phyloP scores from a whole-genome alignment of 2,329 filamentous ascomycete genomes.

The Claviceps cyperi region DNA sequence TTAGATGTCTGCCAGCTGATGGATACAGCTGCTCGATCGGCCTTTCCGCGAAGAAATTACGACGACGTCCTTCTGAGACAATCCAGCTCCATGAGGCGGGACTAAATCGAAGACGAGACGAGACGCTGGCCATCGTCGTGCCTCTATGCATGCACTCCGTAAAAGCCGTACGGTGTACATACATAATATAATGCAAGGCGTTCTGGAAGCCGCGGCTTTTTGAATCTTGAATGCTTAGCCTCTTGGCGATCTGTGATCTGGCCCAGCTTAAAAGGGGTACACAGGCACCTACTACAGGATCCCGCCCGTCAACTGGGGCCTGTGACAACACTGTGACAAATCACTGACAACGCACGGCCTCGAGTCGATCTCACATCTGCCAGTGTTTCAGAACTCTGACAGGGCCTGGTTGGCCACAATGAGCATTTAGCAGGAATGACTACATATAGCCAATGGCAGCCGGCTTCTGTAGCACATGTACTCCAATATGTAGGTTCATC shows the following conservation, averaged over 20 bases:
- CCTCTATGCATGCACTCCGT: not conserved
- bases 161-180: too few species aligned
- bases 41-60: not conserved
- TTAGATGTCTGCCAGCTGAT: too few species aligned
- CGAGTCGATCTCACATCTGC: conserved; percentile 12
- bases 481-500: too few species aligned
- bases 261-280: not conserved
- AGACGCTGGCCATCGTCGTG: not conserved
- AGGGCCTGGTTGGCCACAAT: not conserved
- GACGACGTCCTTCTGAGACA: conserved; percentile 3
- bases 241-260: not conserved
- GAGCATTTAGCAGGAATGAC: too few species aligned
- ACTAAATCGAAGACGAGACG: not conserved
- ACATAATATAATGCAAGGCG: not conserved
- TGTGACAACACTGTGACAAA: not conserved
- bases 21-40: not conserved
- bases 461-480: too few species aligned
- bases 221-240: not conserved
- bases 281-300: not conserved
- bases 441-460: too few species aligned
- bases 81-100: not conserved
- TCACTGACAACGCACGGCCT: not conserved
- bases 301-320: not conserved
- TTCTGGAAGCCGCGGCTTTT: not conserved
- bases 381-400: conserved; percentile 9